Base-by-base conservation (phyloP, 1,139 yeast species). In the Chernovozyma aurita region DNA sequence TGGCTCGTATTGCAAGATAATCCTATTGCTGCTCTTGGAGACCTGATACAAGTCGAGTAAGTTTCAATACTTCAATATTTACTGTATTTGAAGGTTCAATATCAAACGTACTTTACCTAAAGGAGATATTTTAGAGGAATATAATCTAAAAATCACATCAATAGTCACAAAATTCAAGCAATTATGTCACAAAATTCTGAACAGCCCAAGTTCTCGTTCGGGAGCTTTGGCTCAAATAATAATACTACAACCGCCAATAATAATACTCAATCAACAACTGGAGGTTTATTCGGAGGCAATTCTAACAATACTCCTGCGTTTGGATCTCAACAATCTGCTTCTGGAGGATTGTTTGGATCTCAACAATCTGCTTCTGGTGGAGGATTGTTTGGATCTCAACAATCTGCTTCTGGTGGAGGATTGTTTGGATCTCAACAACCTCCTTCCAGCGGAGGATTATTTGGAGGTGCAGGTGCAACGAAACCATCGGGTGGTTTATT, bases 401-500 rank as follows among this genome's bases (percentile, higher is more conserved):
- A 42, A 32, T 36, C 48, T 26, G 40, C 44, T n/a, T 38, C 42
- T 28, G 36, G 42, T 28, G 46, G 47, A 17, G 55, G 51, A 5
- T 34, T 48, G n/a, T 49, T 47, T 34, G 60, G 63, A 18, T 36
- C 40, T 22, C 48, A 42, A 17, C 43, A 42, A 32, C 36, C 48
- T 26, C 40, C 44, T n/a, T 38, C 42, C 28, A 36, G 42, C 28
- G 46, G 47, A 17, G 55, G 51, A 5, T 34, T 48, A 13, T 49
- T 47, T 34, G 60, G 63, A 18, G n/a, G n/a, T n/a, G n/a, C n/a
- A n/a, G n/a, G n/a, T n/a, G n/a, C n/a, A n/a, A n/a, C n/a, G n/a
- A n/a, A n/a, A 22, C 46, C 44, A 38, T 39, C 52, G n/a, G 50
- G 57, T n/a, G 48, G 61, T 2, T 41, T 57, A 20, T 58, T 58